Base-by-base conservation (phyloP, 305 asterid species). In the Coffea humblotiana region DNA sequence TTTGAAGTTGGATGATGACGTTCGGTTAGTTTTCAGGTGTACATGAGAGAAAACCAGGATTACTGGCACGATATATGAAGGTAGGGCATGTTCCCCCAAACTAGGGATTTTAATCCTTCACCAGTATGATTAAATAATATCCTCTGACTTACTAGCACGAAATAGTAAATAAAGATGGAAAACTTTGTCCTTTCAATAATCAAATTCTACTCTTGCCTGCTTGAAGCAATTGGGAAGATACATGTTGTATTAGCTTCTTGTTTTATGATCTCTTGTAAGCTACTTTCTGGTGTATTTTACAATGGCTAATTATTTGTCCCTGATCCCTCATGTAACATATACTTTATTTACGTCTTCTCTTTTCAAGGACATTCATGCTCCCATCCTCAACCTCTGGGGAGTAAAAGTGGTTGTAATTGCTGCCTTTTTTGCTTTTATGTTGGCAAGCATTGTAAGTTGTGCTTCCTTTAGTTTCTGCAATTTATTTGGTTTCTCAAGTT, bases 41-140 rank as follows among this genome's bases (percentile, higher is more conserved):
- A 75, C 91, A 83, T 74, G 90, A 88, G 86, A 94, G 89, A 83
- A 96, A 91, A 86, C 97, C 88, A 70, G 98, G 99, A 80, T 79
- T 94, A 58, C 91, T 96, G 68, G 91, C 83, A 76, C 94, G 99
- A 76, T 96, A 96, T 88, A 94, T 96, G 99, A 92, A 89, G 99
- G 99, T 96, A 87, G 81, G 80, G 47, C 68, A 79, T 52, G 56
- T n/a, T 32, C 67, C 12, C 32, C 13, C 27, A 61, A 61, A 61
- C 32, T 61, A 23, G 67, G 27, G 66, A 23, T 23, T 23, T 10
- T 0, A 63, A 10, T n/a, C 8, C 14, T 25, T 63, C 13, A 63
- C 15, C 68, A 37, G 43, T 37, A 37, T 0, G 7, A 0, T 64
- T 63, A 27, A 63, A 60, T 10, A 27, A 60, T 21, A 37, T 37